Percentiles rank a stretch among this genome's conserved stretches.
Evolutionary conservation across 495 filamentous ascomycete genomes (phyloP).

Genomic region (Daldinia decipiens): DNA sequence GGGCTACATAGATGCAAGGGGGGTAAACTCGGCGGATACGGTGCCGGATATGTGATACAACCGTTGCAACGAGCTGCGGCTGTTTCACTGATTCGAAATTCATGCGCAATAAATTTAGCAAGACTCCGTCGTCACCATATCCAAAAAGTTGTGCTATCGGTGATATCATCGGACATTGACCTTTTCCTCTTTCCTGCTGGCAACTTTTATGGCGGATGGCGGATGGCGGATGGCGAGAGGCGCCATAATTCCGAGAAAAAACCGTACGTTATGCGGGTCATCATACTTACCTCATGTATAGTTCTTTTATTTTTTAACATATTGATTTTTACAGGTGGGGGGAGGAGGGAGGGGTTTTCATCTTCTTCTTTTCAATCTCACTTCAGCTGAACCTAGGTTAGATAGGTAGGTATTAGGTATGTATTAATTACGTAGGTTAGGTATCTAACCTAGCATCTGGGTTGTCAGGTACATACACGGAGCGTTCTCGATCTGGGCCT

Average conservation of each 20-base stretch:
- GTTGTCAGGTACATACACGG: constrained; percentile 18
- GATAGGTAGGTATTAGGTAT: no score
- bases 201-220: constrained; percentile 10
- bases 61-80: constrained; percentile 41
- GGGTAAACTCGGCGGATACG: constrained; percentile 21
- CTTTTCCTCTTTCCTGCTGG: constrained; percentile 12
- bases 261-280: constrained; percentile 1
- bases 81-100: constrained; percentile 41
- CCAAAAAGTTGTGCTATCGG: constrained; percentile 10
- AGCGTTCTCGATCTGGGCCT: constrained; percentile 35
- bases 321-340: no score
- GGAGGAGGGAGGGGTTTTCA: no score
- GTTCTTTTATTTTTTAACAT: neutral
- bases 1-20: constrained; percentile 38
- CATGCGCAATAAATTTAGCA: constrained; percentile 30
- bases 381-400: constrained; percentile 18
- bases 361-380: neutral
- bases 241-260: neutral
- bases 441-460: constrained; percentile 14
- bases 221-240: neutral
- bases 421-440: no score
- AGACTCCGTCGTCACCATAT: constrained; percentile 12
- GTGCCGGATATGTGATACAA: constrained; percentile 44
- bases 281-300: neutral
- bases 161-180: constrained; percentile 25